These are phyloP conservation scores for Brassica hybrid DNA, from an alignment of 441 rosid species.

Conservation along the genomic window DNA sequence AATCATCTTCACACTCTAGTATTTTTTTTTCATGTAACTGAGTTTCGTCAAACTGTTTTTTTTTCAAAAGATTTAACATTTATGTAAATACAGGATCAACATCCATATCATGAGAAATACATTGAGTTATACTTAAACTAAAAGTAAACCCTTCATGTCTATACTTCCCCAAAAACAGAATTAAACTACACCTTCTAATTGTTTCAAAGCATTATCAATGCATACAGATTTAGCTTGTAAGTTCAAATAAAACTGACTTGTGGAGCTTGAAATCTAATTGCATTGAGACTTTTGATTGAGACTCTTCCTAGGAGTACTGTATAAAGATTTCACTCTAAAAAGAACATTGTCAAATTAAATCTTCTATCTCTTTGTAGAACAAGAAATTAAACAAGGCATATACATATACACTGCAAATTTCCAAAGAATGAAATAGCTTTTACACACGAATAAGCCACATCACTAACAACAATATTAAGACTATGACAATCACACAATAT, in stretches of 20 bases:
- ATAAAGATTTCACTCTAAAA: too few species aligned
- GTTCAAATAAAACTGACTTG: background rate
- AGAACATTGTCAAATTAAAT: too few species aligned
- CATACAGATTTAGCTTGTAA: background rate
- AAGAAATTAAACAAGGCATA: too few species aligned
- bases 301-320: too few species aligned
- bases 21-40: background rate
- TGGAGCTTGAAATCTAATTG: too few species aligned
- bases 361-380: too few species aligned
- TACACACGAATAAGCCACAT: too few species aligned
- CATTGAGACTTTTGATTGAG: too few species aligned
- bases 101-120: background rate
- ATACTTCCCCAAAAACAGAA: background rate
- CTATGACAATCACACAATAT: too few species aligned
- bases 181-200: background rate
- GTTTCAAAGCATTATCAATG: background rate
- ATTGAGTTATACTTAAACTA: background rate
- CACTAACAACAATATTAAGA: too few species aligned
- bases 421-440: too few species aligned
- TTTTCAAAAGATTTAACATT: background rate
- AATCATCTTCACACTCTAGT: background rate
- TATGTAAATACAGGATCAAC: background rate
- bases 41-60: background rate
- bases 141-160: background rate
- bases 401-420: too few species aligned